These are phyloP conservation scores for Uronychia setigera DNA, from an alignment of 73 alveolate species.

Conservation along the genomic window DNA sequence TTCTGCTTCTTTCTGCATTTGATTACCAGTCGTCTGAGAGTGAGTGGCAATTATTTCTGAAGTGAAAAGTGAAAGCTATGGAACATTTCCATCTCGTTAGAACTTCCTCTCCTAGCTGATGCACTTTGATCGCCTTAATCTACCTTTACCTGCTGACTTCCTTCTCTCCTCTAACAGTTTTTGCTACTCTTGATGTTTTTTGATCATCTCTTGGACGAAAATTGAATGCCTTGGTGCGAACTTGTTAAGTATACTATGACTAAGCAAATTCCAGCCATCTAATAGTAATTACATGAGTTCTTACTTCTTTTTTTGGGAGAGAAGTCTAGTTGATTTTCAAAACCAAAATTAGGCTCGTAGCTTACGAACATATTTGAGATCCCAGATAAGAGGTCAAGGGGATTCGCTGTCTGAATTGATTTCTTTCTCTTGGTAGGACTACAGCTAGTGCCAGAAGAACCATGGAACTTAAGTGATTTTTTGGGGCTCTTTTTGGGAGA, in stretches of 20 bases:
- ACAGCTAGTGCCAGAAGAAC: background rate
- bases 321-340: conserved; percentile 10
- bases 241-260: conserved; percentile 27
- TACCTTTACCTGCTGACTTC: background rate
- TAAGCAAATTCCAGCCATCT: conserved; percentile 26
- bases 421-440: background rate
- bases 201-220: conserved; percentile 3
- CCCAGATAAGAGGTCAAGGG: conserved; percentile 17
- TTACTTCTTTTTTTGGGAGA: conserved; percentile 3
- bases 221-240: conserved; percentile 36
- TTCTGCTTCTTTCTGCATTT: background rate
- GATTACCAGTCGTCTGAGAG: background rate
- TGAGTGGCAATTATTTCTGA: background rate
- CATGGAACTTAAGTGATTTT: background rate
- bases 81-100: background rate
- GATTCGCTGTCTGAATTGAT: conserved; percentile 4
- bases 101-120: background rate
- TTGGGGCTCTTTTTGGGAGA: background rate
- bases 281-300: background rate
- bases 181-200: background rate
- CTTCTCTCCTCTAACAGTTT: background rate
- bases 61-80: background rate
- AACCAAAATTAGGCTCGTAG: conserved; percentile 31
- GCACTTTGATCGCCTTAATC: background rate
- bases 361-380: conserved; percentile 24